A percentile compares a stretch with the other conserved stretches of the same genome.
Conservation (phyloP, 768 basidiomycete species). For the Agaricus sinodeliciosus region DNA sequence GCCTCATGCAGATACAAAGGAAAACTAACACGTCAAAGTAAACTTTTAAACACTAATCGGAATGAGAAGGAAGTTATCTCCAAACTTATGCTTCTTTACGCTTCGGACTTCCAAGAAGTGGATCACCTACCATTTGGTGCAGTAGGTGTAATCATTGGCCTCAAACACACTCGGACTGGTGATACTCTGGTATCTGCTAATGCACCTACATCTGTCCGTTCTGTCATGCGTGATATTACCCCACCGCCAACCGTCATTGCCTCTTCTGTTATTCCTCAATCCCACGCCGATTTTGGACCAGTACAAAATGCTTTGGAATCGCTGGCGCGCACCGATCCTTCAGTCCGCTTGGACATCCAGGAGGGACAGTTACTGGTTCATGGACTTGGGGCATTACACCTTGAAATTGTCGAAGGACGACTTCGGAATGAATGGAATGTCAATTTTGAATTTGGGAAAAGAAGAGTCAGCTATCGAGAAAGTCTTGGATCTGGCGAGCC, state of each 20-base stretch:
- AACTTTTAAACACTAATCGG: constrained; percentile 57
- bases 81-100: constrained; percentile 75
- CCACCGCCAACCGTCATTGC: constrained; percentile 85
- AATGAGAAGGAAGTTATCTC: constrained; percentile 67
- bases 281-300: constrained; percentile 70
- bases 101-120: constrained; percentile 69
- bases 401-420: constrained; percentile 85
- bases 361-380: constrained; percentile 83
- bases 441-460: constrained; percentile 68
- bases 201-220: constrained; percentile 29
- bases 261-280: constrained; percentile 72
- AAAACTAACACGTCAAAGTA: constrained; percentile 56
- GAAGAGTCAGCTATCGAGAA: constrained; percentile 81
- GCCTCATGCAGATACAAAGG: constrained; percentile 33
- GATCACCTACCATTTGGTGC: constrained; percentile 75
- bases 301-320: constrained; percentile 71
- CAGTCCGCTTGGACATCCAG: constrained; percentile 69
- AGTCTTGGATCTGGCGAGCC: constrained; percentile 30
- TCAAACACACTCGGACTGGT: constrained; percentile 80
- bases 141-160: constrained; percentile 78
- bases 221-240: constrained; percentile 53
- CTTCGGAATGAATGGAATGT: constrained; percentile 75
- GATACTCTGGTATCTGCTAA: constrained; percentile 67
- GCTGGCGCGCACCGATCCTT: constrained; percentile 84
- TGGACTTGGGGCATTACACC: constrained; percentile 78